phyloP scores from a whole-genome alignment of 768 basidiomycete genomes.

The Amanita inopinata region DNA sequence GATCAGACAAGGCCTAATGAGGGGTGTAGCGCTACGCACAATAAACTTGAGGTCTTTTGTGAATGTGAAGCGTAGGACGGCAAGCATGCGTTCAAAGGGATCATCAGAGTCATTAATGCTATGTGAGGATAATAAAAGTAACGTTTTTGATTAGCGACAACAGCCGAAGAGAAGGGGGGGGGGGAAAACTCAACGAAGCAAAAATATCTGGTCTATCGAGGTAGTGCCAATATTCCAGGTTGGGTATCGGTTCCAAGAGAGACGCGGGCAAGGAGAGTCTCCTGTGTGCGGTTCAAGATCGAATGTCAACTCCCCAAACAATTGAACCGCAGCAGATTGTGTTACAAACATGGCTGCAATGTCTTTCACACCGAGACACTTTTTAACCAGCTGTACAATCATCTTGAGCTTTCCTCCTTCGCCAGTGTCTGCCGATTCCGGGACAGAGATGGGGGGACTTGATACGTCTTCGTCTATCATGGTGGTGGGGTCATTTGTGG shows the following conservation, averaged over 20 bases:
- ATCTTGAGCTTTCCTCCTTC: conserved; percentile 93
- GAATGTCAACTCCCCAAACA: too few relatives aligned
- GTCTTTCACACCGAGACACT: conserved; percentile 88
- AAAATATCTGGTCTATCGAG: conserved; percentile 88
- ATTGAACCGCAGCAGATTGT: too few relatives aligned
- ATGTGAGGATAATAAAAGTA: conserved; percentile 7
- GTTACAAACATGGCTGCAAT: conserved; percentile 85
- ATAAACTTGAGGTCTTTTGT: conserved; percentile 93
- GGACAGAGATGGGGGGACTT: conserved; percentile 58
- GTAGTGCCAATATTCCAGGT: conserved; percentile 95
- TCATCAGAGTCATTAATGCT: conserved; percentile 91
- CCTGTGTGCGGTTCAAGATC: conserved; percentile 47
- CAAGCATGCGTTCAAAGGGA: conserved; percentile 93
- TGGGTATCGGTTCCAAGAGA: conserved; percentile 87
- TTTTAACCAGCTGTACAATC: conserved; percentile 86
- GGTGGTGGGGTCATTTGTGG: not conserved
- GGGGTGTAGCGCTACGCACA: conserved; percentile 34
- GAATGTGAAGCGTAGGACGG: conserved; percentile 79
- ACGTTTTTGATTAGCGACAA: too few relatives aligned
- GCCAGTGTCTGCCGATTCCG: conserved; percentile 59
- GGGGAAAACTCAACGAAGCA: conserved; percentile 57
- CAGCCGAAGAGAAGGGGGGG: conserved; percentile 2
- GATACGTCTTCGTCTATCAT: conserved; percentile 39
- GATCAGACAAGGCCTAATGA: conserved; percentile 3
- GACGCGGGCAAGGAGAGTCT: conserved; percentile 90